Percentiles rank a stretch among this genome's conserved stretches.
These are phyloP conservation scores for Metschnikowia baotianmanensis DNA, from an alignment of 805 yeast species.

Conservation along the genomic window DNA sequence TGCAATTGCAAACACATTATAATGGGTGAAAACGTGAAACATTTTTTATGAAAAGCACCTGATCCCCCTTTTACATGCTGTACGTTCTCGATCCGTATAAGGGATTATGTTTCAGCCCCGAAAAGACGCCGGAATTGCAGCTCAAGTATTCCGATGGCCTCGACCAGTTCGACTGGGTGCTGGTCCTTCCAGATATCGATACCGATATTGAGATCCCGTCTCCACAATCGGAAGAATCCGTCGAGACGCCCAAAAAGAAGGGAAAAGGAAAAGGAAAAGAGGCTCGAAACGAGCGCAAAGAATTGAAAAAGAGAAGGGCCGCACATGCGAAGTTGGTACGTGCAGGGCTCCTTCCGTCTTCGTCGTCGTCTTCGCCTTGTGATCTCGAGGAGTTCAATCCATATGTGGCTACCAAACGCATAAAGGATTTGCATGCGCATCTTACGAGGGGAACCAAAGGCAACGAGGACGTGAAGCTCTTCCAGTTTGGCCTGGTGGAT, in stretches of 20 bases:
- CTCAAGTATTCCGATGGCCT: constrained; percentile 11
- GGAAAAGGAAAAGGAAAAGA: constrained; percentile 6
- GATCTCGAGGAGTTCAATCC: constrained; percentile 6
- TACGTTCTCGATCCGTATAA: constrained; percentile 18
- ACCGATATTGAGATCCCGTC: constrained; percentile 3
- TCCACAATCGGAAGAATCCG: neutral
- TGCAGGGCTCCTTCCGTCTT: neutral
- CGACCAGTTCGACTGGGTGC: constrained; percentile 15
- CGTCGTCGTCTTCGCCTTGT: constrained; percentile 1
- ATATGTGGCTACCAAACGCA: constrained; percentile 9
- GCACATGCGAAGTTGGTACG: constrained; percentile 3
- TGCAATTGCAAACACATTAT: neutral
- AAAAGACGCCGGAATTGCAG: neutral
- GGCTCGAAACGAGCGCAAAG: constrained; percentile 13
- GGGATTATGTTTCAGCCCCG: constrained; percentile 19
- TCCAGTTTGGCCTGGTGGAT: constrained; percentile 56
- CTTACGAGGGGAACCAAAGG: constrained; percentile 10
- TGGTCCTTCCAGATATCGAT: constrained; percentile 9
- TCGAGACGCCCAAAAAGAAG: constrained; percentile 3
- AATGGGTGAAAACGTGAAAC: no score
- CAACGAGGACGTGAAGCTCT: constrained; percentile 27
- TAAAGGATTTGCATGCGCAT: constrained; percentile 6
- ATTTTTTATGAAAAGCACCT: no score
- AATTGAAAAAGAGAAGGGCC: constrained; percentile 2
- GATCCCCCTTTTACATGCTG: constrained; percentile 12